Conservation (phyloP, 331 rosid species). For the Stylosanthes scabra region DNA sequence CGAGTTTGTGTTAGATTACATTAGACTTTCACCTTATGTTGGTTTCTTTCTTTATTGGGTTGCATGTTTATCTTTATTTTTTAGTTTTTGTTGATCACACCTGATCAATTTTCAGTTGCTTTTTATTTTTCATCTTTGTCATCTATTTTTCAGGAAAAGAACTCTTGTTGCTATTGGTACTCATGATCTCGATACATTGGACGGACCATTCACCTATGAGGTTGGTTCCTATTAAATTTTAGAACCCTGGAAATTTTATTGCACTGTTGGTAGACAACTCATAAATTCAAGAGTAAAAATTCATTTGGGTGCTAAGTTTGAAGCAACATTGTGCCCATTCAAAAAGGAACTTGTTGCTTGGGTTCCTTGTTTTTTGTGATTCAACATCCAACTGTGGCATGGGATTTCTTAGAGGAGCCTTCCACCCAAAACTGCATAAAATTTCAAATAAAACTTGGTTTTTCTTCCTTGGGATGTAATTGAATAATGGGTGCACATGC, state of each 20-base stretch:
- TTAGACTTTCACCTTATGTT: conserved; percentile 1
- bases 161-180: conserved; percentile 98
- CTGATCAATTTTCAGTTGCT: conserved; percentile 21
- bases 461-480: not conserved
- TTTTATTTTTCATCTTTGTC: conserved; percentile 9
- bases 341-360: conserved; percentile 15
- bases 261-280: not conserved
- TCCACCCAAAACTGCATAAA: not conserved
- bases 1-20: not conserved
- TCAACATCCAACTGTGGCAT: not conserved
- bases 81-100: not conserved
- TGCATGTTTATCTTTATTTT: conserved; percentile 11
- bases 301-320: conserved; percentile 2
- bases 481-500: no score
- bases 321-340: not conserved
- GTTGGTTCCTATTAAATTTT: conserved; percentile 53
- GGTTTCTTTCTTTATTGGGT: conserved; percentile 1
- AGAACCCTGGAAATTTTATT: conserved; percentile 1
- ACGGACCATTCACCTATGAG: conserved; percentile 94
- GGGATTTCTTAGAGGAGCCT: not conserved
- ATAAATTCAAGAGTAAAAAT: not conserved
- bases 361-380: conserved; percentile 17
- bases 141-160: conserved; percentile 68
- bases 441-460: not conserved
- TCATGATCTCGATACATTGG: conserved; percentile 88